Base-by-base conservation (phyloP, 1,284 basidiomycete genomes). In the Ustilago trichophora region DNA sequence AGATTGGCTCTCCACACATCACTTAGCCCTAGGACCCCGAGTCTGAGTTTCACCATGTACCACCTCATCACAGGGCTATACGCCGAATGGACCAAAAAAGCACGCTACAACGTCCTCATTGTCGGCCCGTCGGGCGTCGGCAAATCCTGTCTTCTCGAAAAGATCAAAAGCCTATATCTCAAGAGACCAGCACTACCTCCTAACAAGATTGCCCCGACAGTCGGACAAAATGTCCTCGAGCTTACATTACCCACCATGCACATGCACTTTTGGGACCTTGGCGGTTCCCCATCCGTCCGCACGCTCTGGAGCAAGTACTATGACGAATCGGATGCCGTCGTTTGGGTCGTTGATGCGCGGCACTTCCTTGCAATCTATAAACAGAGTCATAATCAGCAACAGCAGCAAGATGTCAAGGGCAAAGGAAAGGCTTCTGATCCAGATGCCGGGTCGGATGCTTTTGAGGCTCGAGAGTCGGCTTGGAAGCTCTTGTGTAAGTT, bases 211-310 rank as follows among this genome's bases (percentile, higher is more conserved):
- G 57, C 68, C 12, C 68, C 73, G 0, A 76, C 73, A 2, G 67
- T 76, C 12, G 73, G 73, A 8, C 73, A 76, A 40, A 76, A 76
- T 51, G 69, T 76, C 13, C 53, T 76, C 11, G 64, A 73, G 24
- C 19, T 76, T 25, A 34, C 55, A 7, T 56, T 69, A 6, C 52
- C 53, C 0, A 50, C 41, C 26, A 45, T 59, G 42, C 48, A 66
- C 7, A 29, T 76, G 33, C 73, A 72, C 35, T 60, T 73, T n/a
- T 76, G 73, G 73, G 73, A 76, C 32, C 63, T 76, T 3, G 73
- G 73, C 3, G 73, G 73, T 12, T 62, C 68, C 4, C 32, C 53
- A 0, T 64, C 67, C 9, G 72, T 76, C 33, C 71, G 73, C 34
- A 49, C 56, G 16, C 53, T 76, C 1, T 76, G 73, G 73, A 54